Evolutionary conservation across 2,329 filamentous ascomycete genomes (phyloP), one percentile per base, ranked within the genome.

Genomic region (Penicillium polonicum): DNA sequence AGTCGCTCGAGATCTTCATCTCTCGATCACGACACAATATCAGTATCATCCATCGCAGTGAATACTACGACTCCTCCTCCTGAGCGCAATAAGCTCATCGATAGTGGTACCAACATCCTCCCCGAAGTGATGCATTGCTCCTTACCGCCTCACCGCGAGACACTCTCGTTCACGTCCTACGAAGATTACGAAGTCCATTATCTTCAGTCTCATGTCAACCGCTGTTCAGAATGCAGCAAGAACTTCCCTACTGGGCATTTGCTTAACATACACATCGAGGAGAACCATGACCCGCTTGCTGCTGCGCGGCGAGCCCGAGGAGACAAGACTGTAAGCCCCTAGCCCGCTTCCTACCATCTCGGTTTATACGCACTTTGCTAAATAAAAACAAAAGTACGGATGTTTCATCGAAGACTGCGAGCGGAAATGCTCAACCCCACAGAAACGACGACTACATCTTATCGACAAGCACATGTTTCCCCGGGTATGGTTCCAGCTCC

Each of bases 381-480:
- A 43, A 15, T 39, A n/a, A 51, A 13, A 21, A 1, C 10, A 31
- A 15, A 59, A 94, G 86, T 97, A 89, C 75, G 87, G 85, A 5
- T 99, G 94, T 77, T 95, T 97, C 68, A 87, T 97, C 7, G 89
- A 96, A 70, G 87, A 83, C 48, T 99, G 94, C 74, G 90, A 94
- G 58, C 85, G 89, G 64, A 87, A 91, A 71, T 97, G 92, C 76
- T 86, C 85, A 55, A 92, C 90, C 4, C 87, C 89, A 31, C 87
- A 90, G 68, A 97, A 96, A 75, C 85, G 94, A 44, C 84, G 90
- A 35, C 85, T 91, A 72, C 93, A 99, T 79, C 81, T 96, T 64
- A 91, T 96, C 65, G 92, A 96, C 79, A 97, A 96, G 77, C 94
- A 99, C 75, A 83, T 88, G 77, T 99, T 94, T 70, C 93, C 92